Conservation (phyloP, 2,329 filamentous ascomycete genomes). For the Sporothrix pseudoabietina region DNA sequence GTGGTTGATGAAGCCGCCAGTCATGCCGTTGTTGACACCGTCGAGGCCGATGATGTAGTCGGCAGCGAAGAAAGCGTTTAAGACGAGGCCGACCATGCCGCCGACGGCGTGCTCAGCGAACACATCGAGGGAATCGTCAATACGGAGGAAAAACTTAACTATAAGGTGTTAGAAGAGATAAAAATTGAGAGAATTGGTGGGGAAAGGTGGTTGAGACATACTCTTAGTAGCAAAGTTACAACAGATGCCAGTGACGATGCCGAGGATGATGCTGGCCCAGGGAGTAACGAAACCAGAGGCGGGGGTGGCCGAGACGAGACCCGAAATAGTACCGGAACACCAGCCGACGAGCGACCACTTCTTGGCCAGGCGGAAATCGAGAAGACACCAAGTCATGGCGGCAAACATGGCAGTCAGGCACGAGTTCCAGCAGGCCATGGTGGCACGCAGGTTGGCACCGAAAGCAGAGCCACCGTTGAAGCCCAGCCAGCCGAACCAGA, state of each 20-base stretch:
- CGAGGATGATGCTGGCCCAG: conserved; percentile 68
- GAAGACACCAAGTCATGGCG: conserved; percentile 88
- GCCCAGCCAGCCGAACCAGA: conserved; percentile 98
- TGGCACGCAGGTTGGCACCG: conserved; percentile 88
- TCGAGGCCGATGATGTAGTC: conserved; percentile 73
- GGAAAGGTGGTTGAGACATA: background rate
- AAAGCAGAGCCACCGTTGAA: conserved; percentile 98
- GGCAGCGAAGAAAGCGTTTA: conserved; percentile 72
- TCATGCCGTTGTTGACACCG: conserved; percentile 67
- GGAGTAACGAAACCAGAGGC: conserved; percentile 69
- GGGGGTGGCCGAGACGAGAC: conserved; percentile 69
- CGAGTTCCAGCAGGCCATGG: conserved; percentile 98
- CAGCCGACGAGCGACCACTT: conserved; percentile 87
- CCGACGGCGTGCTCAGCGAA: conserved; percentile 72
- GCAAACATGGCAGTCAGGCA: conserved; percentile 92
- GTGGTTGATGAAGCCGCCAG: conserved; percentile 74
- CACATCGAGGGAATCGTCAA: conserved; percentile 72
- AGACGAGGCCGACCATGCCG: conserved; percentile 68
- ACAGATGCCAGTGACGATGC: conserved; percentile 64
- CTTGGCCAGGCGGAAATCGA: conserved; percentile 90
- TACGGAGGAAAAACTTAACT: conserved; percentile 62
- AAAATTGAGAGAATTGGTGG: conserved; percentile 2
- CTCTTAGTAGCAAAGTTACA: conserved; percentile 70
- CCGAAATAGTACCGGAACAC: conserved; percentile 72
- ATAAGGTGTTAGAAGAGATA: conserved; percentile 8